Evolutionary conservation across 2,329 filamentous ascomycete genomes (phyloP), one percentile per base, ranked within the genome.

Genomic region (Paradendryphiella salina): DNA sequence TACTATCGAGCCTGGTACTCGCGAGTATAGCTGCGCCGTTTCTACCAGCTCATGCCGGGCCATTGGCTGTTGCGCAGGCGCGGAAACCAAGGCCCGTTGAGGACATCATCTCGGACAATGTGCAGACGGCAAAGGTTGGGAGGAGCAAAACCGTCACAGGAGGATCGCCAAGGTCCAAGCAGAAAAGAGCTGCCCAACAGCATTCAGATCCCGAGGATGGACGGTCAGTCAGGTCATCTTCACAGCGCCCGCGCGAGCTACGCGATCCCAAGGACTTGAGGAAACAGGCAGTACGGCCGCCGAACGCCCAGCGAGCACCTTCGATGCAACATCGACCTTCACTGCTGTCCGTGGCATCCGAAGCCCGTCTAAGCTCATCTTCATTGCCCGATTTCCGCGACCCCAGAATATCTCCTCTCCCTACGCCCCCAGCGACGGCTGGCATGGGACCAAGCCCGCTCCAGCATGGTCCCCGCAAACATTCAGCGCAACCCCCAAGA

Each of bases 61-160:
- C 89, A 13, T 78, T 94, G 46, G 90, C 89, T 37, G 85, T 94
- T 64, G 88, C 89, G 14, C 89, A 94, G 75, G 88, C 89, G 37
- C 81, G 89, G 54, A 90, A 89, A 71, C 88, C 88, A 14, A 82
- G 88, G 57, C 82, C 82, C 4, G 75, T 80, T 7, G 80, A 82
- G 57, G 81, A 86, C 62, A 80, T 81, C 35, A 82, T 86, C 63
- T 80, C 82, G 38, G 85, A 89, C 61, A 75, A 80, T 29, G 75
- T 72, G 50, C 78, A 74, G 69, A 77, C 73, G 59, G 80, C 79
- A 64, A 86, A 84, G 70, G 77, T 87, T 34, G 74, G 78, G 20
- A 81, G 88, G 60, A 88, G 89, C 59, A 85, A 90, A 56, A 92
- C 89, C 2, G 82, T 89, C 3, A 84, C 75, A 69, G 64, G 72